Base-by-base conservation (phyloP, 2,329 filamentous ascomycete species). In the Phaeoacremonium minimum region DNA sequence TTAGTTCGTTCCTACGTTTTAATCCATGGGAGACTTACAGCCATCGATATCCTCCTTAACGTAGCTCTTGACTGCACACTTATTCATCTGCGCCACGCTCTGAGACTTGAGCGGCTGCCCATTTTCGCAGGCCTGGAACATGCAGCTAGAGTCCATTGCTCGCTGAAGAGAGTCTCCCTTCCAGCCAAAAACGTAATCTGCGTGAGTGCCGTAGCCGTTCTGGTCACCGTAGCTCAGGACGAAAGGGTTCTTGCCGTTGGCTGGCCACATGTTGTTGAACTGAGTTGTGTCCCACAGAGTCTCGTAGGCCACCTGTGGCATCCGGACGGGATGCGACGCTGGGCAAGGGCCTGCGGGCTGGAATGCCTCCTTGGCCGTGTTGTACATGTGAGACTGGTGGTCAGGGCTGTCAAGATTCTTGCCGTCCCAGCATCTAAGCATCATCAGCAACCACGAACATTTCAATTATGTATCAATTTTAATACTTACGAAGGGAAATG, bases 351-450 rank as follows among this genome's bases (percentile, higher is more conserved):
- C 47, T 2, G 48, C 49, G 12, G 44, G 40, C 15, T 43, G 22
- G 38, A 56, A 56, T 9, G 51, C 47, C 17, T 51, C 51, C n/a
- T 40, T 35, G 5, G 32, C 36, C 9, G 52, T 53, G 42, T 48
- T 47, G 46, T 50, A 54, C 49, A 57, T 52, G 42, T 57, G 54
- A 18, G 47, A 49, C 18, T 52, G 48, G 54, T 81, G 75, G 52
- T 79, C 63, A 1, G 60, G 32, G 6, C 66, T 66, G 49, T 81
- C 75, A 15, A 76, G 47, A 43, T 78, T 69, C 30, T 62, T 58
- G 20, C 79, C 79, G 42, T 83, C 67, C 79, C 79, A 83, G 62
- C 79, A 83, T 29, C n/a, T n/a, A n/a, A n/a, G n/a, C n/a, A n/a
- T n/a, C n/a, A n/a, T n/a, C n/a, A n/a, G n/a, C n/a, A n/a, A n/a